Evolutionary conservation across 441 rosid genomes (phyloP).

Genomic region (Euphorbia schlechtendalii): DNA sequence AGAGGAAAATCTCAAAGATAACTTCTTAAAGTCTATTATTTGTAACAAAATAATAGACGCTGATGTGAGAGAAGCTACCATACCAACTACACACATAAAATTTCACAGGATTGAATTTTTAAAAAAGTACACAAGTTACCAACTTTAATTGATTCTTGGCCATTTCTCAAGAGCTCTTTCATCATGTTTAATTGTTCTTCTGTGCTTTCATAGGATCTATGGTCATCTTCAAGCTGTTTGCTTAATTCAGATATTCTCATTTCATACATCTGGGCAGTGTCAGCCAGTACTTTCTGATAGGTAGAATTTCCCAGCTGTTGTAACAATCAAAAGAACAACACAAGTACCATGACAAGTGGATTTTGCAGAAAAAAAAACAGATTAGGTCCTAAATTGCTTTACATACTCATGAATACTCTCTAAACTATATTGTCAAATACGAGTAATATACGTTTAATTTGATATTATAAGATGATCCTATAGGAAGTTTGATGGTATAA

Average conservation of each 20-base stretch:
- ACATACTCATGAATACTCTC: neutral
- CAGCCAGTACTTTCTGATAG: constrained; percentile 71
- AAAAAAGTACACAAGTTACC: constrained; percentile 19
- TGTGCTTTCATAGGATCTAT: constrained; percentile 30
- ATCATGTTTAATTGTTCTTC: constrained; percentile 44
- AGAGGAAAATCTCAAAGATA: constrained; percentile 7
- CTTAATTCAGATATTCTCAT: constrained; percentile 55
- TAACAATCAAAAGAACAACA: constrained; percentile 37
- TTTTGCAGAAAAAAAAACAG: neutral
- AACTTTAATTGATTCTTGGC: constrained; percentile 59
- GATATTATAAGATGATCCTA: neutral
- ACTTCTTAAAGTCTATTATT: neutral
- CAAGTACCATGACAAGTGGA: constrained; percentile 12
- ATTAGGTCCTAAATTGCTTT: too few species aligned
- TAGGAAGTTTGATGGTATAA: neutral
- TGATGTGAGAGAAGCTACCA: too few species aligned
- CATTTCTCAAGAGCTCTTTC: constrained; percentile 44
- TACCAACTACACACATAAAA: neutral
- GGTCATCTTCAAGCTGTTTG: constrained; percentile 52
- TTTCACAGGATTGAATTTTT: constrained; percentile 7
- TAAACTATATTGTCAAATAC: neutral
- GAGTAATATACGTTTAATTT: neutral
- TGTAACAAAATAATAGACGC: too few species aligned
- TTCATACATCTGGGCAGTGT: constrained; percentile 79
- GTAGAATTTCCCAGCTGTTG: constrained; percentile 63